Evolutionary conservation across 2,329 filamentous ascomycete genomes (phyloP), one percentile per base, ranked within the genome.

Genomic region (Colletotrichum eleusines): DNA sequence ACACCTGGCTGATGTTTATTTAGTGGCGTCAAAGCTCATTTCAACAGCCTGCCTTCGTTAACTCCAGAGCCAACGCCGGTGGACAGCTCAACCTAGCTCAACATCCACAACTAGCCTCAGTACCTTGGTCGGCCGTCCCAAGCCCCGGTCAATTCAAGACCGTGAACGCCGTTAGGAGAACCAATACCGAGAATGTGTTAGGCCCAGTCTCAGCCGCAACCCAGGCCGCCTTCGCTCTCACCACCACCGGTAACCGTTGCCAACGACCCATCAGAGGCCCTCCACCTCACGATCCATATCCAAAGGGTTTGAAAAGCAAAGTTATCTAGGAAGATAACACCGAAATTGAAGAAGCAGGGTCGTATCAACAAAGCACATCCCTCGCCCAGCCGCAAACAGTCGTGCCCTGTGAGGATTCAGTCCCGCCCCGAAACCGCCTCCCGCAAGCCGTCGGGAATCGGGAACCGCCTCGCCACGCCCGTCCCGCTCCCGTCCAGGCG

Each of bases 391-490:
- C 31, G 35, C n/a, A 35, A 31, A 38, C 20, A 55, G 11, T 55
- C 33, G 53, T 38, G 31, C 33, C 33, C 53, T 55, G 53, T 55
- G 53, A 55, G 53, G n/a, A 55, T 55, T n/a, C 33, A 33, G n/a
- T n/a, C 31, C 51, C 5, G 28, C 20, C 31, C 28, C 20, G 51
- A 54, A 54, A 54, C n/a, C n/a, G n/a, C n/a, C n/a, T n/a, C n/a
- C n/a, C n/a, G n/a, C n/a, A n/a, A n/a, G n/a, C n/a, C n/a, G n/a
- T n/a, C n/a, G n/a, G n/a, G n/a, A n/a, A n/a, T n/a, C n/a, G n/a
- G n/a, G n/a, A n/a, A n/a, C 51, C 20, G 18, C 51, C 18, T 33
- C 28, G 20, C 28, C 51, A n/a, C 20, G 31, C 18, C 9, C 3
- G n/a, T 31, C 7, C 20, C 8, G n/a, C 53, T 55, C 31, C 20